Evolutionary conservation across 2,329 filamentous ascomycete species (phyloP).

Genomic region (Hymenoscyphus albidus): DNA sequence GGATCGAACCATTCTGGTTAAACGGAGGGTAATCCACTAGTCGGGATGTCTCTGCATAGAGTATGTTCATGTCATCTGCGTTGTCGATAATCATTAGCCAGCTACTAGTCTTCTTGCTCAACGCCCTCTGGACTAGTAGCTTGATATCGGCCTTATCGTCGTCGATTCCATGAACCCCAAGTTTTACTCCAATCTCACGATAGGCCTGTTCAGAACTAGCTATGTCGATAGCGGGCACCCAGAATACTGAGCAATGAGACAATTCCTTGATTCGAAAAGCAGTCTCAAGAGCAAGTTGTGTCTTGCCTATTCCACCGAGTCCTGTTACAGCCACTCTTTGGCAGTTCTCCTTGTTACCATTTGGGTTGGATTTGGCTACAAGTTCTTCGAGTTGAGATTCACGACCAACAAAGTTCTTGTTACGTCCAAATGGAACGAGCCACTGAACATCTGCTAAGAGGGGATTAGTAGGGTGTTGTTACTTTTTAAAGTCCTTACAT

Average conservation of each 20-base stretch:
- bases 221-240: not conserved
- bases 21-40: slow-evolving; percentile 14
- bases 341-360: slow-evolving; percentile 1
- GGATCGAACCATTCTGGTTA: slow-evolving; percentile 8
- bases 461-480: too few relatives aligned
- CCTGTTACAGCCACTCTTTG: slow-evolving; percentile 5
- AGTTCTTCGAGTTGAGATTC: not conserved
- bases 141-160: slow-evolving; percentile 6
- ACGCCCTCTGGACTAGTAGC: not conserved
- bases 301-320: slow-evolving; percentile 6
- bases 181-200: slow-evolving; percentile 4
- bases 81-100: slow-evolving; percentile 40
- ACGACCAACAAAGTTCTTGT: slow-evolving; percentile 5
- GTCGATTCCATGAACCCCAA: not conserved
- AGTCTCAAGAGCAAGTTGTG: slow-evolving; percentile 5
- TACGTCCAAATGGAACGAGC: slow-evolving; percentile 21
- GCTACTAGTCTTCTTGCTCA: not conserved
- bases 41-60: not conserved
- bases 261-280: not conserved
- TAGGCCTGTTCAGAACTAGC: not conserved
- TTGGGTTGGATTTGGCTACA: not conserved
- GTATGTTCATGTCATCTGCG: slow-evolving; percentile 36
- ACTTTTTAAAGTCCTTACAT: too few relatives aligned
- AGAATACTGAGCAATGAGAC: slow-evolving; percentile 3
- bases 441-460: slow-evolving; percentile 20